These are phyloP conservation scores for Kodamaea ohmeri DNA, from an alignment of 1,139 yeast genomes.

Conservation along the genomic window DNA sequence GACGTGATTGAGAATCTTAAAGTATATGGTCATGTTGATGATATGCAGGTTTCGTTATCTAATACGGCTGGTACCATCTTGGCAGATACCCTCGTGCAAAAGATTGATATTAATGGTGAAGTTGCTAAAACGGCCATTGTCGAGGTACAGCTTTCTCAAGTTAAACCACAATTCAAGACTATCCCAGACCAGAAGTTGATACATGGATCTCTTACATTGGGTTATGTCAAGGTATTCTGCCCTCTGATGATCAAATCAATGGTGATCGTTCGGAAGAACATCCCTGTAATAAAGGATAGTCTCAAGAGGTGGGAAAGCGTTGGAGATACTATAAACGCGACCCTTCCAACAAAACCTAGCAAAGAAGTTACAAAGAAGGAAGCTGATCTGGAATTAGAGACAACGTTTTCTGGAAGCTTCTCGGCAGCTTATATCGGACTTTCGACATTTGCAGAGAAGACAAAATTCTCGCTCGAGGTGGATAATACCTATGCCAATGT, in stretches of 20 bases:
- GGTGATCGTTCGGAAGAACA: conserved; percentile 11
- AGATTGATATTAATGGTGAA: conserved; percentile 18
- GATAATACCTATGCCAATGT: conserved; percentile 25
- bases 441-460: conserved; percentile 30
- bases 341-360: no score
- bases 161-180: conserved; percentile 22
- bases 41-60: conserved; percentile 18
- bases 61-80: conserved; percentile 18
- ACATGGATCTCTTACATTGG: conserved; percentile 24
- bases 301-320: conserved; percentile 1
- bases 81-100: conserved; percentile 23
- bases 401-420: conserved; percentile 28
- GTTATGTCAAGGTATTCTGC: conserved; percentile 32
- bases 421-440: conserved; percentile 38
- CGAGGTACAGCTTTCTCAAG: conserved; percentile 33
- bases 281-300: conserved; percentile 4
- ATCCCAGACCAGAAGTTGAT: conserved; percentile 19
- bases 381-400: neutral
- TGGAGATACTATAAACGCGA: neutral
- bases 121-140: conserved; percentile 18
- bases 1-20: conserved; percentile 18
- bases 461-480: conserved; percentile 35
- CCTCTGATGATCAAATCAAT: conserved; percentile 29
- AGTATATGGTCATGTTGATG: conserved; percentile 18
- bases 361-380: neutral